phyloP scores from a whole-genome alignment of 768 basidiomycete genomes.

The Lentinula boryana region DNA sequence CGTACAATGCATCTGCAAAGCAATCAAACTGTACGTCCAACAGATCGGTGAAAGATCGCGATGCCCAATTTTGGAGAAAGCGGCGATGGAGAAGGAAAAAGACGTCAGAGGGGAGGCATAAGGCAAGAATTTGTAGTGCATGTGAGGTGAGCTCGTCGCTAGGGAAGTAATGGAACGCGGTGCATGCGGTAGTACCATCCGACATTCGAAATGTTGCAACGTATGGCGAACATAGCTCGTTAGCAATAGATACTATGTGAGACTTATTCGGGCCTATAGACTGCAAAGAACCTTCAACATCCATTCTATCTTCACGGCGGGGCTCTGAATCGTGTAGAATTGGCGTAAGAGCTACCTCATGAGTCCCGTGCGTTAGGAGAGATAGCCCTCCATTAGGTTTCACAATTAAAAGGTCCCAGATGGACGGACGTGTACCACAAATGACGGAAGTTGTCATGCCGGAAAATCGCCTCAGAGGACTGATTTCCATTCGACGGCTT shows the following conservation, averaged over 20 bases:
- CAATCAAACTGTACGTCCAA: slow-evolving; percentile 51
- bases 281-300: neutral
- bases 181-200: slow-evolving; percentile 40
- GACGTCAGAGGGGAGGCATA: slow-evolving; percentile 48
- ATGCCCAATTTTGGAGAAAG: slow-evolving; percentile 58
- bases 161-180: slow-evolving; percentile 51
- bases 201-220: slow-evolving; percentile 38
- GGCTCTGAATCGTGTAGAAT: slow-evolving; percentile 1
- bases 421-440: slow-evolving; percentile 51
- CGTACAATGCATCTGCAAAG: slow-evolving; percentile 46
- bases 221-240: neutral
- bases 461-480: slow-evolving; percentile 25
- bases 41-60: slow-evolving; percentile 31
- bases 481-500: slow-evolving; percentile 35
- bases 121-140: slow-evolving; percentile 57
- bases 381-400: slow-evolving; percentile 47
- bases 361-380: slow-evolving; percentile 57
- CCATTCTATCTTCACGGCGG: neutral
- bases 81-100: slow-evolving; percentile 49
- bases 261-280: neutral
- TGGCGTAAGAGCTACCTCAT: slow-evolving; percentile 20
- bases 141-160: slow-evolving; percentile 49
- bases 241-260: neutral
- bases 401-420: slow-evolving; percentile 68
- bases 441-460: slow-evolving; percentile 55